Evolutionary conservation across 805 yeast species (phyloP).

Genomic region (Diddensiella santjacobensis): DNA sequence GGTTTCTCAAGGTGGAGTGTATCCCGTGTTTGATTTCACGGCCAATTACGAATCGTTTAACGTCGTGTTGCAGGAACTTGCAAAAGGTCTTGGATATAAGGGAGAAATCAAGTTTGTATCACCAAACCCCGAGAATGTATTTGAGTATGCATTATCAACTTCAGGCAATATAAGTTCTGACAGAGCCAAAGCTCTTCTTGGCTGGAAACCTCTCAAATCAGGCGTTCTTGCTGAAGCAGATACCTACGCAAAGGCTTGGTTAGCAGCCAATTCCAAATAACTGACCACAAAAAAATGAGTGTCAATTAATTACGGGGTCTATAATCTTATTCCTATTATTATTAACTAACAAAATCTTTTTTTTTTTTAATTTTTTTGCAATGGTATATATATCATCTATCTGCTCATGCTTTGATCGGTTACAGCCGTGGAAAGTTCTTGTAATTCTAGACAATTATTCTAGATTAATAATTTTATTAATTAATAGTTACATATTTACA

Average conservation of each 20-base stretch:
- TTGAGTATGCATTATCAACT: background rate
- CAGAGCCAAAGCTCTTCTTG: background rate
- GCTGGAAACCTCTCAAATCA: background rate
- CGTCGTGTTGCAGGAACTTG: conserved; percentile 2
- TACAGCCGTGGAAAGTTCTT: too few relatives aligned
- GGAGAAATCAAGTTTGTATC: background rate
- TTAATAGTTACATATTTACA: too few relatives aligned
- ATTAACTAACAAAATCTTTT: too few relatives aligned
- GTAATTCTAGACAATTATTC: too few relatives aligned
- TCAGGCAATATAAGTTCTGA: background rate
- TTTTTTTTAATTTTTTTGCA: too few relatives aligned
- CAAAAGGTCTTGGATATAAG: conserved; percentile 3
- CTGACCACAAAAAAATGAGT: too few relatives aligned
- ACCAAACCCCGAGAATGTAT: conserved; percentile 1
- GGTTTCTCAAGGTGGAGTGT: background rate
- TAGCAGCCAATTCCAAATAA: background rate
- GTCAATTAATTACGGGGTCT: too few relatives aligned
- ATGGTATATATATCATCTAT: too few relatives aligned
- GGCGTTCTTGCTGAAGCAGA: background rate
- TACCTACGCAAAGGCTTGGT: background rate
- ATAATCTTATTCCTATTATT: too few relatives aligned
- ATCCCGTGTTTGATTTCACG: conserved; percentile 8
- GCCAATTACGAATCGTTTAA: conserved; percentile 5
- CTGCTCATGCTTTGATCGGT: too few relatives aligned
- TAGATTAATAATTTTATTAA: too few relatives aligned